Base-by-base conservation (phyloP, 306 rosid genomes). In the Vigna trinervia region DNA sequence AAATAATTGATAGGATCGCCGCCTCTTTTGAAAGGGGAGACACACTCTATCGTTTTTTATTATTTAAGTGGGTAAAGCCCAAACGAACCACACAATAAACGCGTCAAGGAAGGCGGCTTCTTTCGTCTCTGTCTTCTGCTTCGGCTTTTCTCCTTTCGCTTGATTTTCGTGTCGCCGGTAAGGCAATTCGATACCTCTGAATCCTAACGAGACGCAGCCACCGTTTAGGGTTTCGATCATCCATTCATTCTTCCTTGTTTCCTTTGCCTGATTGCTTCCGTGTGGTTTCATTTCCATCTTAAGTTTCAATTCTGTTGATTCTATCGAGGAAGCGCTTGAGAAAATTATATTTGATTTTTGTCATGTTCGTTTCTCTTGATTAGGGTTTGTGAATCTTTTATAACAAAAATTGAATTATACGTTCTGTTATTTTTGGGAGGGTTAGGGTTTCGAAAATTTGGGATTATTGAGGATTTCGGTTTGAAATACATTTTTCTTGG, bases 121-220 rank as follows among this genome's bases (percentile, higher is more conserved):
- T 69, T 58, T 69, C 20, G 11, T 67, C 6, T 4, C 5, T 0
- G 12, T 67, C 5, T 28, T 76, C 57, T 52, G 20, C 39, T 41
- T 26, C 43, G 46, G 46, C 56, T 23, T 52, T 10, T 66, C 56
- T 62, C 54, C 66, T 34, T 46, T 70, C 73, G 51, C 5, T 85
- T 66, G 51, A 4, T 85, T 66, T 68, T 11, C 39, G 13, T 62
- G 54, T 75, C 52, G 77, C 88, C 83, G 97, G 95, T 90, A 90
- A 92, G 97, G 88, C 93, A 72, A 76, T 84, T 79, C 78, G 88
- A 57, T 73, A 70, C 88, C 91, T 89, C 84, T 86, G 94, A 87
- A 67, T 57, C 12, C 64, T 82, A 36, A 48, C 80, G 65, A 53
- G 83, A 45, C 66, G 90, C 80, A 19, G 62, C 82, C 80, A 69